These are phyloP conservation scores for Leccinum longicurvipes DNA, from an alignment of 768 basidiomycete species.

Conservation along the genomic window DNA sequence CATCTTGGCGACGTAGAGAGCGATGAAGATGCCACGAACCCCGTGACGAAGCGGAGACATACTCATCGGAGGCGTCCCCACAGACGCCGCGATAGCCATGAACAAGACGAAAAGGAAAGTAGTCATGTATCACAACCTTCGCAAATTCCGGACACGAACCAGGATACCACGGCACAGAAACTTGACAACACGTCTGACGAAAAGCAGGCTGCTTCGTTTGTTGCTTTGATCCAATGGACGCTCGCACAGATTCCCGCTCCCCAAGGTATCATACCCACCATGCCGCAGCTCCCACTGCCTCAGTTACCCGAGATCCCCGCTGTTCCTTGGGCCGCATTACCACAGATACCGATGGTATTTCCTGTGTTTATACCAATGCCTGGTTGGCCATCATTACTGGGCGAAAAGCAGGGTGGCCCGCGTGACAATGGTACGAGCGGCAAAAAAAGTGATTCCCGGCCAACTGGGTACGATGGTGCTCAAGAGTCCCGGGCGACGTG, in stretches of 20 bases:
- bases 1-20: constrained; percentile 70
- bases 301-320: constrained; percentile 65
- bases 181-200: constrained; percentile 25
- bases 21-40: constrained; percentile 47
- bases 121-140: neutral
- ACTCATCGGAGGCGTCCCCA: constrained; percentile 32
- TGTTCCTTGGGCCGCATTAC: constrained; percentile 58
- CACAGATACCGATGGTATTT: constrained; percentile 75
- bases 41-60: constrained; percentile 29
- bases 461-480: constrained; percentile 43
- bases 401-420: constrained; percentile 41
- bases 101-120: constrained; percentile 8
- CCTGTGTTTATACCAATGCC: constrained; percentile 72
- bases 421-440: constrained; percentile 27
- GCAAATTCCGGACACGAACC: constrained; percentile 1
- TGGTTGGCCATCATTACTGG: constrained; percentile 61
- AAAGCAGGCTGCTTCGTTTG: constrained; percentile 47
- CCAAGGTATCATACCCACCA: constrained; percentile 53
- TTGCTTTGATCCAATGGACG: constrained; percentile 75
- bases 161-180: constrained; percentile 24
- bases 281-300: constrained; percentile 48
- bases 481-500: constrained; percentile 68
- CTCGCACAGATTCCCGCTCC: constrained; percentile 58
- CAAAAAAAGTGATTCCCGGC: constrained; percentile 33
- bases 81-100: constrained; percentile 16